Conservation (phyloP, 1,284 basidiomycete genomes). For the Boletellus deceptivus region DNA sequence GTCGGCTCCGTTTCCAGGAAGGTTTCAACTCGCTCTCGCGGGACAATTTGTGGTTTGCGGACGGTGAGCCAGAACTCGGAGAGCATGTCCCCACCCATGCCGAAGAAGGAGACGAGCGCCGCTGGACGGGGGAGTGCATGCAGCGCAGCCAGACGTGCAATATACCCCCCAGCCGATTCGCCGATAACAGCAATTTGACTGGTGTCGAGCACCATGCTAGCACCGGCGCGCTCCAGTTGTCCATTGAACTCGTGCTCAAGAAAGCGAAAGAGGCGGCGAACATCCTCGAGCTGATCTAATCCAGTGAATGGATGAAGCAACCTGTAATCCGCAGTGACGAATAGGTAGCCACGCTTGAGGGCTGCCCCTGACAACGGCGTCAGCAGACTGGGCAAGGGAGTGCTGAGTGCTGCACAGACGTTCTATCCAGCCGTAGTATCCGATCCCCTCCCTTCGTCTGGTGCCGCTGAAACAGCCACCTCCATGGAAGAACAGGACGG, state of each 20-base stretch:
- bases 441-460: conserved; percentile 4
- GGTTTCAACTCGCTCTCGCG: conserved; percentile 1
- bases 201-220: not conserved
- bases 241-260: conserved; percentile 2
- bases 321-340: conserved; percentile 6
- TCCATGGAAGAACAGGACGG: conserved; percentile 8
- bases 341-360: conserved; percentile 3
- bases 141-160: conserved; percentile 3
- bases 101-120: conserved; percentile 6
- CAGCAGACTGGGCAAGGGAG: not conserved
- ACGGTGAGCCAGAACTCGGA: conserved; percentile 6
- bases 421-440: conserved; percentile 6
- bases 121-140: conserved; percentile 6
- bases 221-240: not conserved
- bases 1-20: conserved; percentile 5
- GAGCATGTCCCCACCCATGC: conserved; percentile 8
- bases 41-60: not conserved
- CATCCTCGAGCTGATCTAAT: conserved; percentile 7
- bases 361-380: not conserved
- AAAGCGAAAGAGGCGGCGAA: conserved; percentile 3
- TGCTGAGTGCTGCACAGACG: not conserved
- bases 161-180: conserved; percentile 5
- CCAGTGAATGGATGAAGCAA: conserved; percentile 7
- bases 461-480: conserved; percentile 9
- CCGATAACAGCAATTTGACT: conserved; percentile 7